Evolutionary conservation across 257 asterid genomes (phyloP).

Genomic region (Penstemon davidsonii): DNA sequence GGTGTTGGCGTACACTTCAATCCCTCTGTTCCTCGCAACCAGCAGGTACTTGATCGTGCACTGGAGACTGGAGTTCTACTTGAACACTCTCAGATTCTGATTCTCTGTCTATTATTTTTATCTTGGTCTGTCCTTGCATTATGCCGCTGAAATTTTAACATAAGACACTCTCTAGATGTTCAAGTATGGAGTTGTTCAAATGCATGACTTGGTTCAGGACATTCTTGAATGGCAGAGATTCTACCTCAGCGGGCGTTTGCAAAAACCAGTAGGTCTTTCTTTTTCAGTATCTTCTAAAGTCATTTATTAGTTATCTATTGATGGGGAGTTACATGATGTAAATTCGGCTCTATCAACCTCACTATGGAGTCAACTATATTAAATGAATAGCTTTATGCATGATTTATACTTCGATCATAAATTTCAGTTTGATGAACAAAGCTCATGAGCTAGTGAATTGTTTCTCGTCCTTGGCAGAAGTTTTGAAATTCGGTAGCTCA

Average conservation of each 20-base stretch:
- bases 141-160: slow-evolving; percentile 20
- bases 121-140: background rate
- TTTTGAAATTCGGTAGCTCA: background rate
- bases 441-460: background rate
- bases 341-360: slow-evolving; percentile 5
- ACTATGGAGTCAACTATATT: background rate
- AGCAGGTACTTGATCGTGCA: slow-evolving; percentile 43
- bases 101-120: slow-evolving; percentile 5
- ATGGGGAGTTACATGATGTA: slow-evolving; percentile 6
- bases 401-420: slow-evolving; percentile 6
- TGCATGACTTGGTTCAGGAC: slow-evolving; percentile 71
- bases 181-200: slow-evolving; percentile 80
- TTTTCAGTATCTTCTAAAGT: slow-evolving; percentile 1
- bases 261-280: slow-evolving; percentile 67
- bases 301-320: background rate
- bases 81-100: slow-evolving; percentile 17
- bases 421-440: background rate
- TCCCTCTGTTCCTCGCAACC: slow-evolving; percentile 64
- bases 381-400: background rate
- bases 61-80: slow-evolving; percentile 2
- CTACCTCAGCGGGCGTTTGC: slow-evolving; percentile 85
- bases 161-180: slow-evolving; percentile 45
- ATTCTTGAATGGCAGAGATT: slow-evolving; percentile 68
- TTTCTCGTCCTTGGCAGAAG: background rate
- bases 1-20: slow-evolving; percentile 89